phyloP scores from a whole-genome alignment of 2,329 filamentous ascomycete genomes.

The Raffaelea arxii region DNA sequence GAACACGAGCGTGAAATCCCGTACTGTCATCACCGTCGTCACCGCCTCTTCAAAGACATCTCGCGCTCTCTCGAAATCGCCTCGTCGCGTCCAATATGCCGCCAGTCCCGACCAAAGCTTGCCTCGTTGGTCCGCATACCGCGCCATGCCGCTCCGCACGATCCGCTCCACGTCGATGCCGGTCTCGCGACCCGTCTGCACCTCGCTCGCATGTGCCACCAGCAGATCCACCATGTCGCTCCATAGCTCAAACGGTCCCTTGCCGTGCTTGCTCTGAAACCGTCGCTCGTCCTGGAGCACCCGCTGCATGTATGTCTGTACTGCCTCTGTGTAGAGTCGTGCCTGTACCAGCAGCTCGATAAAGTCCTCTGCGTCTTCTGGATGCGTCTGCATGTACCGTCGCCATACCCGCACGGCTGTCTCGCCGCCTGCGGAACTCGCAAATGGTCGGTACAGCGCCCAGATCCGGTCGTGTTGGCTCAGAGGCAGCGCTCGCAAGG shows the following conservation, averaged over 20 bases:
- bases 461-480: constrained; percentile 95
- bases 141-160: constrained; percentile 79
- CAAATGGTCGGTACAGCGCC: constrained; percentile 84
- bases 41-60: constrained; percentile 95
- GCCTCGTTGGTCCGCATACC: constrained; percentile 88
- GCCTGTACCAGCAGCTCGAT: constrained; percentile 80
- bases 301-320: constrained; percentile 82
- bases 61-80: constrained; percentile 83
- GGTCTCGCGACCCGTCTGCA: constrained; percentile 69
- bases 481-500: constrained; percentile 80
- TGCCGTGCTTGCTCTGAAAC: constrained; percentile 87
- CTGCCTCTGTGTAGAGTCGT: constrained; percentile 80
- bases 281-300: constrained; percentile 83
- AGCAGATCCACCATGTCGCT: constrained; percentile 93
- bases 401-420: constrained; percentile 92
- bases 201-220: constrained; percentile 79
- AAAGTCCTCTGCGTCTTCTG: constrained; percentile 90
- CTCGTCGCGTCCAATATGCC: constrained; percentile 91
- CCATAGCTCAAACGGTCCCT: constrained; percentile 95
- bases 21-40: constrained; percentile 96
- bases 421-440: constrained; percentile 78
- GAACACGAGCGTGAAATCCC: constrained; percentile 93
- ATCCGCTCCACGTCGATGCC: constrained; percentile 89
- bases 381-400: constrained; percentile 93
- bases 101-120: constrained; percentile 92